Evolutionary conservation across 768 basidiomycete species (phyloP).

Genomic region (Amanita rubescens): DNA sequence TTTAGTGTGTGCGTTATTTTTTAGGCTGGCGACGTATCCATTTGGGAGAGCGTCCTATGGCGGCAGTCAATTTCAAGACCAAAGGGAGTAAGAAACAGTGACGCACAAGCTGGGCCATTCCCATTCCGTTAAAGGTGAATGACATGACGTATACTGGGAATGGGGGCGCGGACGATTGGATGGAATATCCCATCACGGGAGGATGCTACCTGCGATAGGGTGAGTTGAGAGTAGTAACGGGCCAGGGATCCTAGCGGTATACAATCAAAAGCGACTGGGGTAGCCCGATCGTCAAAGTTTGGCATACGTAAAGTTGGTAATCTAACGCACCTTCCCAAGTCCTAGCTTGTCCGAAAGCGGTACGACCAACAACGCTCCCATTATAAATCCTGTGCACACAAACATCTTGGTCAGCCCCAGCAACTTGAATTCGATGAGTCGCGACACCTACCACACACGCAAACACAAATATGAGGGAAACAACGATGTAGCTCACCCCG

Average conservation of each 20-base stretch:
- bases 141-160: slow-evolving; percentile 56
- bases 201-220: slow-evolving; percentile 36
- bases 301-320: too few species aligned
- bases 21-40: slow-evolving; percentile 56
- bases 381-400: slow-evolving; percentile 34
- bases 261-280: slow-evolving; percentile 17
- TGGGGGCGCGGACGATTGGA: slow-evolving; percentile 50
- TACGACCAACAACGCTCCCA: slow-evolving; percentile 33
- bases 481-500: slow-evolving; percentile 43
- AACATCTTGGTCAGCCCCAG: neutral
- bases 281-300: neutral
- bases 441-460: slow-evolving; percentile 27
- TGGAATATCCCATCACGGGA: slow-evolving; percentile 42
- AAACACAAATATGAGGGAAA: slow-evolving; percentile 53
- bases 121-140: slow-evolving; percentile 35
- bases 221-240: neutral
- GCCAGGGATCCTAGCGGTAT: neutral
- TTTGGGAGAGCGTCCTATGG: slow-evolving; percentile 60
- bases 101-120: slow-evolving; percentile 37
- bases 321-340: slow-evolving; percentile 33
- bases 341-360: slow-evolving; percentile 29
- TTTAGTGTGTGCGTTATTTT: slow-evolving; percentile 48
- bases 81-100: neutral
- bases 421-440: neutral
- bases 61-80: slow-evolving; percentile 16